phyloP scores from a whole-genome alignment of 139 green algal genomes.

The Micromonas commoda region DNA sequence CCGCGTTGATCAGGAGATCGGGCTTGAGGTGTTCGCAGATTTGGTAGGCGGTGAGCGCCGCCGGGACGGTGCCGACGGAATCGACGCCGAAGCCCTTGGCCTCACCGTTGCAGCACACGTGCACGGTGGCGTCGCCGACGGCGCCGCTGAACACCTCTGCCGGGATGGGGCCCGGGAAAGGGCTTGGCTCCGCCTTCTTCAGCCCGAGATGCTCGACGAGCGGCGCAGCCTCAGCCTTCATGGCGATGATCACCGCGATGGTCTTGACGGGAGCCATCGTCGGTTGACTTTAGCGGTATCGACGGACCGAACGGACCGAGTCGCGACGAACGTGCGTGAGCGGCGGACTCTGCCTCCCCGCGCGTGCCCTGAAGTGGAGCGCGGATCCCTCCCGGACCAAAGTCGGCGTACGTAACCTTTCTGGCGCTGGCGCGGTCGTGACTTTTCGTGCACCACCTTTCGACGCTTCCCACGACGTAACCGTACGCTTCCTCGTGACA shows the following conservation, averaged over 20 bases:
- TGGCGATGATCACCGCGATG: slow-evolving; percentile 48
- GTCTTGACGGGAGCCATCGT: not conserved
- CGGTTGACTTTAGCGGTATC: not conserved
- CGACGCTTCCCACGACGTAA: too few species aligned
- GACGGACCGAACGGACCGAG: not conserved
- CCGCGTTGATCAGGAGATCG: slow-evolving; percentile 85
- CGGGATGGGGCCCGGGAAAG: slow-evolving; percentile 53
- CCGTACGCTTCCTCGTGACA: too few species aligned
- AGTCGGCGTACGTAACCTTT: too few species aligned
- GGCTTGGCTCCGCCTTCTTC: slow-evolving; percentile 45
- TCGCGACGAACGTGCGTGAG: too few species aligned
- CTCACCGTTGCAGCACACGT: slow-evolving; percentile 67
- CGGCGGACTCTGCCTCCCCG: too few species aligned
- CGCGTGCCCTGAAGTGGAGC: too few species aligned
- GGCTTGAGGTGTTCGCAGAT: slow-evolving; percentile 47
- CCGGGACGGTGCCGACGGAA: slow-evolving; percentile 83
- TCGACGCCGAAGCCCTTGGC: slow-evolving; percentile 56
- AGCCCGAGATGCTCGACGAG: slow-evolving; percentile 65
- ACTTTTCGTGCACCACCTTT: too few species aligned
- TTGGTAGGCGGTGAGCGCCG: slow-evolving; percentile 50
- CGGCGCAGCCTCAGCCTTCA: slow-evolving; percentile 79
- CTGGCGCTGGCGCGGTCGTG: too few species aligned
- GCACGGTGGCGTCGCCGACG: slow-evolving; percentile 47
- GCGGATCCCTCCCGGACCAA: too few species aligned
- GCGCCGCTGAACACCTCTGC: slow-evolving; percentile 59